These are phyloP conservation scores for Colletotrichum chrysophilum DNA, from an alignment of 2,329 filamentous ascomycete genomes.

Conservation along the genomic window DNA sequence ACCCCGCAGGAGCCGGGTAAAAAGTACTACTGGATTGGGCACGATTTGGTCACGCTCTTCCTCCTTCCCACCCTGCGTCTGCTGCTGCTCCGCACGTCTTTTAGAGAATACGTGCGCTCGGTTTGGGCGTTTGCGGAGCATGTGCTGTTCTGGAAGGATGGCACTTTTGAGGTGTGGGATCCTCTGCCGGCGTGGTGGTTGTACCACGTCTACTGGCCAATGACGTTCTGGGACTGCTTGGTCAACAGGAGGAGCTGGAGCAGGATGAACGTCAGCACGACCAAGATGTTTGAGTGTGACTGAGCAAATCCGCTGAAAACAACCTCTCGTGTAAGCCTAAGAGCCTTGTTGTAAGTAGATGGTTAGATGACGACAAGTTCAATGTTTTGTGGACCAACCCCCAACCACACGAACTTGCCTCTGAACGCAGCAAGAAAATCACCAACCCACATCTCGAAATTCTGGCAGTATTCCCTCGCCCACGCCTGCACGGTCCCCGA, in stretches of 20 bases:
- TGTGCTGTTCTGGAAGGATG: constrained; percentile 58
- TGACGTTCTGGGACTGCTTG: constrained; percentile 52
- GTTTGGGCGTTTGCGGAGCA: constrained; percentile 38
- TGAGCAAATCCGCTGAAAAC: neutral
- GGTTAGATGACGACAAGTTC: neutral
- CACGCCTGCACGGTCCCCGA: neutral
- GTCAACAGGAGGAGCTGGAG: constrained; percentile 60
- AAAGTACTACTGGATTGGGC: constrained; percentile 68
- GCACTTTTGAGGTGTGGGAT: constrained; percentile 58
- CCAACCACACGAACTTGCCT: neutral
- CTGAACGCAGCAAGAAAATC: neutral
- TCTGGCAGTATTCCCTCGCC: neutral
- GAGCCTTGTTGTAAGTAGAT: neutral
- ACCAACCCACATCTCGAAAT: neutral
- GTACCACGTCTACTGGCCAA: constrained; percentile 62
- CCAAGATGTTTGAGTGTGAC: constrained; percentile 34
- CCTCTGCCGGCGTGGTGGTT: constrained; percentile 62
- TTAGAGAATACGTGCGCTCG: constrained; percentile 7
- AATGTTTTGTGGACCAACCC: neutral
- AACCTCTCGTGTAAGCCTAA: no score
- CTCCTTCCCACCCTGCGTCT: constrained; percentile 54
- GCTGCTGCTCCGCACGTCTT: constrained; percentile 26
- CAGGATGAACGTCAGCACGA: constrained; percentile 70
- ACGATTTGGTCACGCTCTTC: constrained; percentile 63
- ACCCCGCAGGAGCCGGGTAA: constrained; percentile 27